A percentile compares a stretch with the other conserved stretches of the same genome.
These are phyloP conservation scores for Prunus mongolica DNA, from an alignment of 306 rosid species.

Conservation along the genomic window DNA sequence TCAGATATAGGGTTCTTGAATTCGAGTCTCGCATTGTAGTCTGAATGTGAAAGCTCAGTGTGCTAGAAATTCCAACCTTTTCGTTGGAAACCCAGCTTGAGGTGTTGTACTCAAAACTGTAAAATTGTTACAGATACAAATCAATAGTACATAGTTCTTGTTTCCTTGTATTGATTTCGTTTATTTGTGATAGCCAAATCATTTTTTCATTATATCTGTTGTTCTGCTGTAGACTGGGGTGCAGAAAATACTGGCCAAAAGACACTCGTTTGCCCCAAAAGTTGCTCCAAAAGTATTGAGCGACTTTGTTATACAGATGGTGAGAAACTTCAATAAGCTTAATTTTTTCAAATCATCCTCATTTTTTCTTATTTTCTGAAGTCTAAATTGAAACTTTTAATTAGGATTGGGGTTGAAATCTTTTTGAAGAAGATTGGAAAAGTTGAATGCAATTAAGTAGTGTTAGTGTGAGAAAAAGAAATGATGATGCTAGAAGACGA, in stretches of 20 bases:
- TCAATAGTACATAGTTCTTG: constrained; percentile 1
- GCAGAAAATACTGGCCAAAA: neutral
- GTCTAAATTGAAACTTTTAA: too few species aligned
- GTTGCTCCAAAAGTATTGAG: neutral
- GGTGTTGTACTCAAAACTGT: constrained; percentile 27
- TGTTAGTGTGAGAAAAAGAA: too few species aligned
- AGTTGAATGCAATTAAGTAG: neutral
- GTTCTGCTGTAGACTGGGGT: neutral
- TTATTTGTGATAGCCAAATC: neutral
- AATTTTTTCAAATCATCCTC: too few species aligned
- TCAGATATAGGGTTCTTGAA: neutral
- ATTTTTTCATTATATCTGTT: neutral
- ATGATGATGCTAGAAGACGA: neutral
- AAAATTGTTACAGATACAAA: constrained; percentile 28
- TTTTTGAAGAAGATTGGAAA: neutral
- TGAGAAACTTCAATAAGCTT: neutral
- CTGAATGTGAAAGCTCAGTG: constrained; percentile 10
- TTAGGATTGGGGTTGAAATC: too few species aligned
- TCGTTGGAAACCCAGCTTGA: constrained; percentile 28
- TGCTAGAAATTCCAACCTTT: constrained; percentile 20
- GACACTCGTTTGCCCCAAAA: neutral
- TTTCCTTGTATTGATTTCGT: neutral
- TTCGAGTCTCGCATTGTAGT: constrained; percentile 6
- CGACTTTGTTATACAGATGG: neutral
- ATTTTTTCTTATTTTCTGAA: too few species aligned